These are phyloP conservation scores for Digitaria exilis DNA, from an alignment of 202 grass and related monocot genomes.

Conservation along the genomic window DNA sequence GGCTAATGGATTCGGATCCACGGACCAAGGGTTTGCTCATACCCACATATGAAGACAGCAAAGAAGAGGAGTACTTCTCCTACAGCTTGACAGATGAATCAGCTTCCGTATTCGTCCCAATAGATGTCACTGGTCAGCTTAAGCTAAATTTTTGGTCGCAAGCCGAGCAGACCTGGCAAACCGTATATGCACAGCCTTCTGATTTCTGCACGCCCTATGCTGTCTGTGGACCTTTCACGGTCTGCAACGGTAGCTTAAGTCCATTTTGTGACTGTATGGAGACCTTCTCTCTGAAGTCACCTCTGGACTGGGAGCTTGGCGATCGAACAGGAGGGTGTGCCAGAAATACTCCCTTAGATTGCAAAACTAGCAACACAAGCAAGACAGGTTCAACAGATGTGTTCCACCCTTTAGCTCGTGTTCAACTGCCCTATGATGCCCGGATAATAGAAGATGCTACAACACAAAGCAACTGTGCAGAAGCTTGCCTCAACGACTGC, in stretches of 20 bases:
- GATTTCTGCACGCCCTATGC: background rate
- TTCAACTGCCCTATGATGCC: background rate
- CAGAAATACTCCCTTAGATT: background rate
- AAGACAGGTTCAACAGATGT: background rate
- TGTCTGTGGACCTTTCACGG: conserved; percentile 6
- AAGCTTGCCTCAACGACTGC: background rate
- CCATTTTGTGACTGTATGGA: background rate
- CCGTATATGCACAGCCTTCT: background rate
- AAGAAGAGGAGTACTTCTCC: background rate
- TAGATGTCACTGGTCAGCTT: background rate
- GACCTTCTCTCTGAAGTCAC: background rate
- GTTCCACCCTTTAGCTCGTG: background rate
- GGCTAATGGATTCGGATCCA: background rate
- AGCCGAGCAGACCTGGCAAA: background rate
- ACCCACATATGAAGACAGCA: fast-evolving
- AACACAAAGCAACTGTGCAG: background rate
- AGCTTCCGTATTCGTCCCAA: background rate
- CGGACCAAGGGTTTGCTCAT: background rate
- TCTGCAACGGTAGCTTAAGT: background rate
- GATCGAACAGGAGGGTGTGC: background rate
- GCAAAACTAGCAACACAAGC: background rate
- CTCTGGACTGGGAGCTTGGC: background rate
- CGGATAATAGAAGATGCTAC: background rate
- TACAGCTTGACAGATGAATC: background rate
- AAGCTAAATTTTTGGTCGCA: conserved; percentile 11